Conservation (phyloP, 1,284 basidiomycete genomes). For the Ceratobasidium sp. region DNA sequence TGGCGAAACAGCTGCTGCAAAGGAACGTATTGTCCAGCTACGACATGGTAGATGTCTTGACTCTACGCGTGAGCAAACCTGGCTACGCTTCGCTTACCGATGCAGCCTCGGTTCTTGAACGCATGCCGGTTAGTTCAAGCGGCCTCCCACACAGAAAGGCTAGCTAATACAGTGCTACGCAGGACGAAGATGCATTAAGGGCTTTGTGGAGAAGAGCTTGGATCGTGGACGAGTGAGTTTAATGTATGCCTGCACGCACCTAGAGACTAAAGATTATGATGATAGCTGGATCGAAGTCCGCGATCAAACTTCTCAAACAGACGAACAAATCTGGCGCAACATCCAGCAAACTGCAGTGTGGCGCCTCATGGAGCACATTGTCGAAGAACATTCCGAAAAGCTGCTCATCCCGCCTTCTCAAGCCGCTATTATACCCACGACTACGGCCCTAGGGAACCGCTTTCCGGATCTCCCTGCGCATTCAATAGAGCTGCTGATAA, state of each 20-base stretch:
- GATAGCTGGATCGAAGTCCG: slow-evolving; percentile 38
- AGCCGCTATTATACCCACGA: slow-evolving; percentile 35
- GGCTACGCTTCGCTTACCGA: slow-evolving; percentile 35
- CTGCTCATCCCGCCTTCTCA: slow-evolving; percentile 43
- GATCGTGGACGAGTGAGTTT: slow-evolving; percentile 54
- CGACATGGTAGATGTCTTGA: slow-evolving; percentile 77
- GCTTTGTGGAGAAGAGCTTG: slow-evolving; percentile 55
- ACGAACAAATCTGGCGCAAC: slow-evolving; percentile 43
- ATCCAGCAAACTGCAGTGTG: slow-evolving; percentile 45
- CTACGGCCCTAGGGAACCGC: slow-evolving; percentile 23
- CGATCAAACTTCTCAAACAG: slow-evolving; percentile 37
- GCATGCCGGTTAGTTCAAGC: slow-evolving; percentile 32
- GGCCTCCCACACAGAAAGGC: slow-evolving; percentile 45
- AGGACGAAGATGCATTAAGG: slow-evolving; percentile 30
- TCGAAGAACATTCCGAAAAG: slow-evolving; percentile 8
- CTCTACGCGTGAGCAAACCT: slow-evolving; percentile 64
- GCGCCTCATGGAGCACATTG: slow-evolving; percentile 34
- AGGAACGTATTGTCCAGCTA: slow-evolving; percentile 76
- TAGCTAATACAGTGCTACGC: slow-evolving; percentile 41
- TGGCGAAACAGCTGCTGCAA: slow-evolving; percentile 65
- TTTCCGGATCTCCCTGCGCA: slow-evolving; percentile 39
- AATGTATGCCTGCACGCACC: neutral
- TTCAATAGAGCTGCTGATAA: slow-evolving; percentile 32
- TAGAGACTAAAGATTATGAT: neutral
- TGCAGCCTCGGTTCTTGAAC: slow-evolving; percentile 42